Evolutionary conservation across 345 rosid species (phyloP).

Genomic region (Melaleuca alternifolia): DNA sequence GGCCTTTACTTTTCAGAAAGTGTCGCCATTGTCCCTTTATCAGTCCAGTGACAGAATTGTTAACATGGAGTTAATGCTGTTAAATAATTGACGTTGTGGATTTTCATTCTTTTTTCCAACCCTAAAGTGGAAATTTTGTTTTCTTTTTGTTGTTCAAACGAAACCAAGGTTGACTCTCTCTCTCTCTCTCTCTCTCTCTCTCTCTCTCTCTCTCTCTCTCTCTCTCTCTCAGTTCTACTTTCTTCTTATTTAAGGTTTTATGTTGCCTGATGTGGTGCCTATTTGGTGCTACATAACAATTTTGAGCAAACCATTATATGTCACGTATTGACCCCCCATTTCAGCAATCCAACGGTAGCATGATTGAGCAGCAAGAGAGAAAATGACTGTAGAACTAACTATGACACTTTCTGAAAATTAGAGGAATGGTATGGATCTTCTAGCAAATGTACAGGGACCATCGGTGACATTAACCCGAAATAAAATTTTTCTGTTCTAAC

Average conservation of each 20-base stretch:
- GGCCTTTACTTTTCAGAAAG: neutral
- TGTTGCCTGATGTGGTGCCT: neutral
- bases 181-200: neutral
- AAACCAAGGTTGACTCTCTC: neutral
- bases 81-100: neutral
- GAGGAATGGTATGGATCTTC: neutral
- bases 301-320: neutral
- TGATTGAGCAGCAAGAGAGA: neutral
- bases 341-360: neutral
- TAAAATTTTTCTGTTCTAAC: neutral
- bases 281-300: neutral
- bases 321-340: neutral
- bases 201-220: neutral
- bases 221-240: neutral
- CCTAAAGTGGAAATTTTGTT: neutral
- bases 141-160: neutral
- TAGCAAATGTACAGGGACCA: neutral
- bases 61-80: neutral
- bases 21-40: neutral
- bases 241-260: neutral
- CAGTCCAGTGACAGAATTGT: neutral
- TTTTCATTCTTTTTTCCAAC: neutral
- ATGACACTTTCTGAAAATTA: neutral
- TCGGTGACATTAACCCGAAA: neutral
- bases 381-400: neutral